A percentile compares a stretch with the other conserved stretches of the same genome.
Conservation (phyloP, 208 protist species). For the Trichomonas vaginalis region DNA sequence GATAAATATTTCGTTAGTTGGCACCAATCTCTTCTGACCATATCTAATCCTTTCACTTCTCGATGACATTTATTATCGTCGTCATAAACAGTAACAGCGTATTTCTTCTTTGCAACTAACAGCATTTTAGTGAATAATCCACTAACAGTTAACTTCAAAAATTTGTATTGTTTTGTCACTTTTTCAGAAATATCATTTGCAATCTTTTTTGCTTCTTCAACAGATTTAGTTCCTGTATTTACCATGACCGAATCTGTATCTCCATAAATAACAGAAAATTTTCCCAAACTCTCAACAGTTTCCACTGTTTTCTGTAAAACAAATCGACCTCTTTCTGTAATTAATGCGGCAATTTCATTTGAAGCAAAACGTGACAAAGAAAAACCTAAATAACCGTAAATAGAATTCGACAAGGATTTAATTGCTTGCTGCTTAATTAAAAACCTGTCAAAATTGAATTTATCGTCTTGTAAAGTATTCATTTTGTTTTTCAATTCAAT, state of each 20-base stretch:
- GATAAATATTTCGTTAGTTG: background rate
- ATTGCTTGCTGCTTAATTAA: background rate
- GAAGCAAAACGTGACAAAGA: background rate
- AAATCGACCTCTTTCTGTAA: background rate
- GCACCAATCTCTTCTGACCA: background rate
- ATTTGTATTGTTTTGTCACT: background rate
- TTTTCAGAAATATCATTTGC: background rate
- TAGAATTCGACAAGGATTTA: background rate
- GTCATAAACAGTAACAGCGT: background rate
- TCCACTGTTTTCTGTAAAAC: background rate
- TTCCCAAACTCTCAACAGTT: background rate
- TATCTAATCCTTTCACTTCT: background rate
- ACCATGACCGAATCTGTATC: constrained; percentile 1
- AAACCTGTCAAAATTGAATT: background rate
- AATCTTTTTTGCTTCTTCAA: background rate
- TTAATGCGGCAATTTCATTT: background rate
- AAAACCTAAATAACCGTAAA: background rate
- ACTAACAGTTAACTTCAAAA: background rate
- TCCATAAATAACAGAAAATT: background rate
- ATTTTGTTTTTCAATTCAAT: background rate
- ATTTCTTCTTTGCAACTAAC: background rate
- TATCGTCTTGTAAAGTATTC: background rate
- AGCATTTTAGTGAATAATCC: background rate
- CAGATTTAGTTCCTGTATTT: background rate
- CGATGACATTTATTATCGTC: background rate